Evolutionary conservation across 768 basidiomycete genomes (phyloP).

Genomic region (Podaxis sp.): DNA sequence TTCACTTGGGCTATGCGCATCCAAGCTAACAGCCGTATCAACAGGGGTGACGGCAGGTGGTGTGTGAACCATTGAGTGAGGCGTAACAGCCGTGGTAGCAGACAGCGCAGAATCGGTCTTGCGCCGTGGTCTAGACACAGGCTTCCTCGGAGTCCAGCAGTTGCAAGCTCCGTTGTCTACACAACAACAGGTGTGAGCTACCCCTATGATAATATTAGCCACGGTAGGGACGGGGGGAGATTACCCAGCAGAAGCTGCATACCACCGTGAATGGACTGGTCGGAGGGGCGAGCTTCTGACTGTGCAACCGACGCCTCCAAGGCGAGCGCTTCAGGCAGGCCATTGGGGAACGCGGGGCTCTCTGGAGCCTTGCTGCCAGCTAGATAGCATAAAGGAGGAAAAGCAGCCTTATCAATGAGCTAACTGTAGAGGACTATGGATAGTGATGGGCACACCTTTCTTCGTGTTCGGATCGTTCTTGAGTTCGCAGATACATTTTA

Average conservation of each 20-base stretch:
- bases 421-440: constrained; percentile 21
- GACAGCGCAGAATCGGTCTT: constrained; percentile 17
- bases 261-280: constrained; percentile 65
- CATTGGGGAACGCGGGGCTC: constrained; percentile 78
- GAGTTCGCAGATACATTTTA: constrained; percentile 83
- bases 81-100: not conserved
- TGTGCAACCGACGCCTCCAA: constrained; percentile 63
- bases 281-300: constrained; percentile 52
- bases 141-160: constrained; percentile 56
- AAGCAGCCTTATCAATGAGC: constrained; percentile 48
- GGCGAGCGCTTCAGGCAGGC: constrained; percentile 56
- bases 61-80: not conserved
- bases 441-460: constrained; percentile 55
- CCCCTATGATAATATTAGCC: constrained; percentile 51
- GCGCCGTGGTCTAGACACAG: constrained; percentile 33
- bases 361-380: constrained; percentile 57
- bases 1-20: constrained; percentile 6
- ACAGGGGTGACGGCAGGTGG: constrained; percentile 14
- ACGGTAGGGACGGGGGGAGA: constrained; percentile 33
- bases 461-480: constrained; percentile 58
- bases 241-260: constrained; percentile 51
- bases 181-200: constrained; percentile 42
- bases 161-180: constrained; percentile 52
- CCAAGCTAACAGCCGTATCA: constrained; percentile 13
- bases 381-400: constrained; percentile 21